Evolutionary conservation across 768 basidiomycete genomes (phyloP).

Genomic region (Lentinula aciculospora): DNA sequence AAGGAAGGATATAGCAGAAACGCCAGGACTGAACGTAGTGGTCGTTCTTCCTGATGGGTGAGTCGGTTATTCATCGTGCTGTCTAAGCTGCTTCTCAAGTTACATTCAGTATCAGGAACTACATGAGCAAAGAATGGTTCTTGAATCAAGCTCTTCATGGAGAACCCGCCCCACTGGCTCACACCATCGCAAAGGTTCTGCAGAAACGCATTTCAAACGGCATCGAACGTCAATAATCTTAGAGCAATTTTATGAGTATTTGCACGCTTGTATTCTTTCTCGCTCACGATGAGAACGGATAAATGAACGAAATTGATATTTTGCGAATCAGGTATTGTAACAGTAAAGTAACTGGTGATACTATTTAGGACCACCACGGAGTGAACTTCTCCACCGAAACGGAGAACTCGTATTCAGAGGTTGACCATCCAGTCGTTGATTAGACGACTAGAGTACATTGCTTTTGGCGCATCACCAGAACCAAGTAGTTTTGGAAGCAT

Average conservation of each 20-base stretch:
- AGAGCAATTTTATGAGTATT: not conserved
- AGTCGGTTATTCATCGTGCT: slow-evolving; percentile 23
- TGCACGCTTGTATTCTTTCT: not conserved
- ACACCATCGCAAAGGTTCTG: slow-evolving; percentile 37
- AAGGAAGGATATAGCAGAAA: slow-evolving; percentile 52
- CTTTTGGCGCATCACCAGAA: slow-evolving; percentile 77
- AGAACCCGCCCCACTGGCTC: slow-evolving; percentile 49
- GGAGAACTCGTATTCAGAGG: slow-evolving; percentile 28
- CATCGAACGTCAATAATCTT: not conserved
- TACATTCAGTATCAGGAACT: slow-evolving; percentile 71
- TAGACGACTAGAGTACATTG: slow-evolving; percentile 42
- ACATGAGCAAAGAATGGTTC: slow-evolving; percentile 95
- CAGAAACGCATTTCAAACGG: not conserved
- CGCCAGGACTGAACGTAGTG: slow-evolving; percentile 80
- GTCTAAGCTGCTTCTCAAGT: not conserved
- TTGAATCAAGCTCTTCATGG: slow-evolving; percentile 56
- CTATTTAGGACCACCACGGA: slow-evolving; percentile 28
- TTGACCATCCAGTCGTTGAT: slow-evolving; percentile 52
- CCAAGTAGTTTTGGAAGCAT: slow-evolving; percentile 63
- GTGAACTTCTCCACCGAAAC: slow-evolving; percentile 25
- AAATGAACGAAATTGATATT: too few relatives aligned
- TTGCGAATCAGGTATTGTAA: too few relatives aligned
- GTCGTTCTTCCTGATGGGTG: slow-evolving; percentile 88
- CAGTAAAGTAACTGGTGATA: too few relatives aligned
- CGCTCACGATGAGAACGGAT: too few relatives aligned